Percentiles rank a stretch among this genome's conserved stretches.
Evolutionary conservation across 306 rosid species (phyloP).

Genomic region (Vicia villosa): DNA sequence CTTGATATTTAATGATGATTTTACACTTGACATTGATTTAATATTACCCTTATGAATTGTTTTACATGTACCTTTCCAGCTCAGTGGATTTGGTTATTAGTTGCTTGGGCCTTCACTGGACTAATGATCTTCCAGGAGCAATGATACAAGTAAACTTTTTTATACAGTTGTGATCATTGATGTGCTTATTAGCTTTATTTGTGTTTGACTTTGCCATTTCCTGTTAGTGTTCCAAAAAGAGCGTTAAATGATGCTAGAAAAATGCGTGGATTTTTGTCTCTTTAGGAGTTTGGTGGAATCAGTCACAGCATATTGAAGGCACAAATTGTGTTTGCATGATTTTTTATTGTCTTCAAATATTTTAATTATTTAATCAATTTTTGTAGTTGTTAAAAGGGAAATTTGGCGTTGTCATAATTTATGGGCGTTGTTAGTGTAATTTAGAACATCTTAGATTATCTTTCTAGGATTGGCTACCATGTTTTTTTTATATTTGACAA

Average conservation of each 20-base stretch:
- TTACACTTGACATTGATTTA: constrained; percentile 21
- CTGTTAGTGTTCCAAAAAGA: constrained; percentile 1
- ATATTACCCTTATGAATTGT: constrained; percentile 21
- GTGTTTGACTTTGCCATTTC: background rate
- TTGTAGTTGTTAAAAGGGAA: no score
- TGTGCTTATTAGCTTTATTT: background rate
- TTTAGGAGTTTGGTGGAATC: no score
- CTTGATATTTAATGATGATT: background rate
- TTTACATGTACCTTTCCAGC: constrained; percentile 52
- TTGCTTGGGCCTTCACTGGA: constrained; percentile 98
- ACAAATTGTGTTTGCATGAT: no score
- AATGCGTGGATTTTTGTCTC: no score
- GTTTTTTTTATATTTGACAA: no score
- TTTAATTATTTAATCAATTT: no score
- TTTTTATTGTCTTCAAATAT: no score
- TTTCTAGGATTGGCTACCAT: no score
- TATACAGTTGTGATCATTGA: background rate
- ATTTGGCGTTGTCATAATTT: no score
- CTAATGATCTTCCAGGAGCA: constrained; percentile 98
- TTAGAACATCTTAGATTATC: background rate
- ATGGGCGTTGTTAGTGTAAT: no score
- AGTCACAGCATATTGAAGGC: no score
- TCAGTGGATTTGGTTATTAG: constrained; percentile 87
- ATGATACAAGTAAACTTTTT: constrained; percentile 74
- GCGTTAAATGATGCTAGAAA: constrained; percentile 2